Evolutionary conservation across 1,284 basidiomycete genomes (phyloP).

Genomic region (Somion occarium): DNA sequence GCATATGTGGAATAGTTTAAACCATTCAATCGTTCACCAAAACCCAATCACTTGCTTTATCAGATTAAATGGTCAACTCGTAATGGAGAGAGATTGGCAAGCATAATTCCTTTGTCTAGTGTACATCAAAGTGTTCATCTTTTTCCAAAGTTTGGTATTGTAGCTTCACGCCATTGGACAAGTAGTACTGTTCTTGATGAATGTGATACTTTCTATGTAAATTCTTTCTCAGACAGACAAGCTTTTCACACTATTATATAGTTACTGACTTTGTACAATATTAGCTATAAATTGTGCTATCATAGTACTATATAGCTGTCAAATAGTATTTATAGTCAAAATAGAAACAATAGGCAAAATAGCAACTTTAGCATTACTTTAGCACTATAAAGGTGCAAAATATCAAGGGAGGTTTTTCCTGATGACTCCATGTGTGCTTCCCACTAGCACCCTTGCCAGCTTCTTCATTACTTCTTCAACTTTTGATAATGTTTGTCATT

Average conservation of each 20-base stretch:
- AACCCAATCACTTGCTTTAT: slow-evolving; percentile 19
- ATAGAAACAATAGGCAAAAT: too few relatives aligned
- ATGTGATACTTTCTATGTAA: slow-evolving; percentile 11
- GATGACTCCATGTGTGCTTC: too few relatives aligned
- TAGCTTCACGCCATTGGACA: slow-evolving; percentile 9
- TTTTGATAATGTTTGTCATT: too few relatives aligned
- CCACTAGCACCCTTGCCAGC: too few relatives aligned
- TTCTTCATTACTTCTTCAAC: too few relatives aligned
- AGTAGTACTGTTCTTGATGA: slow-evolving; percentile 11
- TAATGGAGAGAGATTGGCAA: slow-evolving; percentile 14
- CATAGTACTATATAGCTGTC: too few relatives aligned
- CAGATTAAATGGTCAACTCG: slow-evolving; percentile 12
- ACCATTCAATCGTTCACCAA: slow-evolving; percentile 14
- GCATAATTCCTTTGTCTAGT: slow-evolving; percentile 18
- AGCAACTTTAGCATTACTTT: too few relatives aligned
- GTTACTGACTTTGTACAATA: too few relatives aligned
- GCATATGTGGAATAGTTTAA: slow-evolving; percentile 25
- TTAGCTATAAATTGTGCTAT: too few relatives aligned
- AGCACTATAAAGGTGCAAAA: too few relatives aligned
- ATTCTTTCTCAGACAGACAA: slow-evolving; percentile 12
- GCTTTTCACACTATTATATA: slow-evolving; percentile 9
- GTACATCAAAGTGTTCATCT: slow-evolving; percentile 27
- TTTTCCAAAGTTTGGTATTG: slow-evolving; percentile 6
- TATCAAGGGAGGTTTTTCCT: too few relatives aligned
- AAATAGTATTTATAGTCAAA: too few relatives aligned